These are phyloP conservation scores for Teratosphaeria zuluensis DNA, from an alignment of 2,329 filamentous ascomycete species.

Conservation along the genomic window DNA sequence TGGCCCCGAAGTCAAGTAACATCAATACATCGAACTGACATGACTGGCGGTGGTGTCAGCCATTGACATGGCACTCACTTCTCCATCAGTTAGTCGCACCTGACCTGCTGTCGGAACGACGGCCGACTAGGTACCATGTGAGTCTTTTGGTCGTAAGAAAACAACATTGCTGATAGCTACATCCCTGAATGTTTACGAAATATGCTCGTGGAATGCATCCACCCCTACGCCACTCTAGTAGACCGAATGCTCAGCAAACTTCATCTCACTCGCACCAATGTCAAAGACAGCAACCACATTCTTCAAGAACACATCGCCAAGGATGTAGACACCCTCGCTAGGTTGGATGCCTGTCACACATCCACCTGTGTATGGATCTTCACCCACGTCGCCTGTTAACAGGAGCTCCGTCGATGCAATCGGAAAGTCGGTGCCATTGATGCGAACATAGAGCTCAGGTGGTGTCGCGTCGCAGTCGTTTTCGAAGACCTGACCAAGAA, in stretches of 20 bases:
- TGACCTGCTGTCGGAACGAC: no score
- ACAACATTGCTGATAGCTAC: background rate
- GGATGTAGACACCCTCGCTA: constrained; percentile 20
- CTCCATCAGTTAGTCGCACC: no score
- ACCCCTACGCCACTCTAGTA: background rate
- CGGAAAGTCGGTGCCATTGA: constrained; percentile 28
- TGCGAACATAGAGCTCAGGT: constrained; percentile 28
- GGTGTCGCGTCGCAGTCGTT: constrained; percentile 31
- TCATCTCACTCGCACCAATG: constrained; percentile 34
- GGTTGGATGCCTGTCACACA: constrained; percentile 20
- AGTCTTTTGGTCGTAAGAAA: no score
- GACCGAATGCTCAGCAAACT: constrained; percentile 27
- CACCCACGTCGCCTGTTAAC: constrained; percentile 9
- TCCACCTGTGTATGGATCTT: constrained; percentile 4
- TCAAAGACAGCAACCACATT: constrained; percentile 41
- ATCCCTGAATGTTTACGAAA: no score
- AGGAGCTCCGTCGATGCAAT: constrained; percentile 25
- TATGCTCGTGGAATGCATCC: no score
- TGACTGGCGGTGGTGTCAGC: no score
- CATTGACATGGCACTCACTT: no score
- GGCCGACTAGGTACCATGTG: no score
- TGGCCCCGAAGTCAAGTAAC: no score
- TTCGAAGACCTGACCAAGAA: constrained; percentile 16
- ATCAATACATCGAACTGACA: background rate
- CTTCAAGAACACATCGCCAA: constrained; percentile 36